Evolutionary conservation across 2,329 filamentous ascomycete genomes (phyloP), one percentile per base, ranked within the genome.

Genomic region (Colletotrichum eleusines): DNA sequence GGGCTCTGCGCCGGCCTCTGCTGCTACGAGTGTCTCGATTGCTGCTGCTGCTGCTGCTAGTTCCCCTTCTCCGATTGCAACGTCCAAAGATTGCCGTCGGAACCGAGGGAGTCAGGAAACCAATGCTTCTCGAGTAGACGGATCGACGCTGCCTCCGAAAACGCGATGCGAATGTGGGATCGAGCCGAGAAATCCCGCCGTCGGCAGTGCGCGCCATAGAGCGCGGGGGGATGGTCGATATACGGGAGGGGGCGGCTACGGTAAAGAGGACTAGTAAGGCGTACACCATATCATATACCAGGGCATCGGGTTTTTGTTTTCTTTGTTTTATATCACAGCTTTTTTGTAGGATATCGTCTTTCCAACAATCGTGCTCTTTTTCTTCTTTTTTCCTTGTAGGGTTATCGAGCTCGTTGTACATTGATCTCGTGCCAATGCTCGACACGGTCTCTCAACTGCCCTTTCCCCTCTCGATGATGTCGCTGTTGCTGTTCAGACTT

Each of bases 1-100:
- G 81, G 81, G 35, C 75, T 82, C 61, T 82, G 81, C 66, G 80
- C 81, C 7, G 81, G 81, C 28, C 76, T 82, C 5, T 80, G 79
- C 73, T 82, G 81, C 74, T 82, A 81, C 66, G 80, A 82, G 74
- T 82, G 74, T 66, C 69, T 73, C 59, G 75, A 76, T 28, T 76
- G 78, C 75, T 78, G 74, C 74, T 81, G 74, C 74, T 78, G 75
- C 61, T 72, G 69, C 12, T 69, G 59, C 20, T 63, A 58, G 58
- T 53, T 48, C 14, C n/a, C 7, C 23, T 20, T 31, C 51, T n/a
- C 28, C 28, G 14, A 11, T 51, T 18, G 12, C 3, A 20, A 54
- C 18, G 18, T 5, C n/a, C 42, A 11, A 12, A 35, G 12, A 18
- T 5, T 28, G 7, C 11, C 6, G 48, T 51, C 23, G 14, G 14